phyloP scores from a whole-genome alignment of 2,329 filamentous ascomycete species.

The Ceratocystis destructans region DNA sequence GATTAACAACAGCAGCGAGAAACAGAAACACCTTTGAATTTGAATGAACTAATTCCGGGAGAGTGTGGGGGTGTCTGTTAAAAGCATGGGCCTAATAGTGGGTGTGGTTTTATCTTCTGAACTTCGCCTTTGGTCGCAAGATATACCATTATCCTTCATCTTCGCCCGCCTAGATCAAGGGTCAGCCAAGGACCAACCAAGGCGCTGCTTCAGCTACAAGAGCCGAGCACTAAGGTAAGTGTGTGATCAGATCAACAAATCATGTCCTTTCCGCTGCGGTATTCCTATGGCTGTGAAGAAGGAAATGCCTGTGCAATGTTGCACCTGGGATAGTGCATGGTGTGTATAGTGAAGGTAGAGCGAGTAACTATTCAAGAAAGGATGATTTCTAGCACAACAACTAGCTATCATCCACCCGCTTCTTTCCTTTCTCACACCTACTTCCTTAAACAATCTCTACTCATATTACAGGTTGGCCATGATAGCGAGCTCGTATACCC shows the following conservation, averaged over 20 bases:
- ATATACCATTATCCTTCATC: not conserved
- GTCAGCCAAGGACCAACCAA: not conserved
- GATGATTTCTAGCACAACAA: not conserved
- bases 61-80: not conserved
- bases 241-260: slow-evolving; percentile 8
- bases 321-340: not conserved
- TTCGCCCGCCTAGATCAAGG: not conserved
- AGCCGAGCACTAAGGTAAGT: not conserved
- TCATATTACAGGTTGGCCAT: not conserved
- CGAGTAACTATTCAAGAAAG: not conserved
- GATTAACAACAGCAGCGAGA: not conserved
- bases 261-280: not conserved
- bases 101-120: not conserved
- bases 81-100: not conserved
- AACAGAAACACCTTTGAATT: not conserved
- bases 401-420: not conserved
- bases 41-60: not conserved
- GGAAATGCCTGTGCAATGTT: slow-evolving; percentile 4
- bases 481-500: not conserved
- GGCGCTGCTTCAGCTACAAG: slow-evolving; percentile 1
- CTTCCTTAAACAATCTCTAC: not conserved
- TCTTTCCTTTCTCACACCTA: not conserved
- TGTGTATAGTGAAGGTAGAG: not conserved
- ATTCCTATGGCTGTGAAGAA: slow-evolving; percentile 6
- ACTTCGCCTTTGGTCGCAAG: not conserved